Evolutionary conservation across 805 yeast genomes (phyloP).

Genomic region (Kazachstania bromeliacearum): DNA sequence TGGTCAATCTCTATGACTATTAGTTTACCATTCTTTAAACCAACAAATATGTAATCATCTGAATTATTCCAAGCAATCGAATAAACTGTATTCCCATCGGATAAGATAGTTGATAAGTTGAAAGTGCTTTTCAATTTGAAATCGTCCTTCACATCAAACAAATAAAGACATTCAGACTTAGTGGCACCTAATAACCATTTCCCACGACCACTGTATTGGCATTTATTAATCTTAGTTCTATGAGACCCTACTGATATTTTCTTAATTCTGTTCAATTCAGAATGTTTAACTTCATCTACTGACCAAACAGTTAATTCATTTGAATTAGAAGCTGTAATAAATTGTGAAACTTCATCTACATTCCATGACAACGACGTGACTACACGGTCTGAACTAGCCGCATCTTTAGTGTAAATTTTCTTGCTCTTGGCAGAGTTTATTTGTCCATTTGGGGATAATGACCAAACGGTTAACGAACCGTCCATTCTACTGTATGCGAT

Average conservation of each 20-base stretch:
- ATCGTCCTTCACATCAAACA: constrained; percentile 30
- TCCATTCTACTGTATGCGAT: constrained; percentile 26
- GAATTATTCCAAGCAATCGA: constrained; percentile 28
- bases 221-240: constrained; percentile 14
- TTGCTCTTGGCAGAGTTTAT: constrained; percentile 5
- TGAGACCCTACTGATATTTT: constrained; percentile 7
- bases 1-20: constrained; percentile 13
- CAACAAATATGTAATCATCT: constrained; percentile 35
- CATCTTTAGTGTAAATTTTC: constrained; percentile 12
- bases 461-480: constrained; percentile 26
- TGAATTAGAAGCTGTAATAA: constrained; percentile 20
- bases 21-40: constrained; percentile 40
- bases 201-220: constrained; percentile 39
- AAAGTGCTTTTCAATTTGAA: constrained; percentile 18
- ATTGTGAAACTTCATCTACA: constrained; percentile 12
- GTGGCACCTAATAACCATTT: constrained; percentile 37
- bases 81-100: constrained; percentile 20
- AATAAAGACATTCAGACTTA: constrained; percentile 29
- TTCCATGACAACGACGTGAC: constrained; percentile 23
- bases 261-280: constrained; percentile 12
- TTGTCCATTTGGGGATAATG: neutral
- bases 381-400: constrained; percentile 14
- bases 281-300: constrained; percentile 9
- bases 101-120: constrained; percentile 4
- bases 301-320: constrained; percentile 19